phyloP scores from a whole-genome alignment of 2,329 filamentous ascomycete species.

The Pseudocercospora pini-densiflorae region DNA sequence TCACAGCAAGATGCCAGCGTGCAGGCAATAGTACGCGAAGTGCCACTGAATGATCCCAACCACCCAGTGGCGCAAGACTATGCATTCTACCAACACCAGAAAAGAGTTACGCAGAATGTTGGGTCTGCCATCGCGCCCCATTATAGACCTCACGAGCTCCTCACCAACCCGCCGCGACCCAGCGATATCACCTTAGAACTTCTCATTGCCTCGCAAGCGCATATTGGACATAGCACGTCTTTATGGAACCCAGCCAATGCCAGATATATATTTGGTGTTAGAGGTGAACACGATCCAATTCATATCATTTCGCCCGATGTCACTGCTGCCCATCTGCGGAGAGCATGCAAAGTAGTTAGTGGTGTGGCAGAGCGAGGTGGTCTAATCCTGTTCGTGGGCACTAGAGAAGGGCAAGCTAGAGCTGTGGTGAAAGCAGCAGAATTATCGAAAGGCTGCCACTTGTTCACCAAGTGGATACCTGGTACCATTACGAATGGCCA shows the following conservation, averaged over 20 bases:
- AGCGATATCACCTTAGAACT: conserved; percentile 88
- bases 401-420: conserved; percentile 77
- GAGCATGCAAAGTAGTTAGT: conserved; percentile 89
- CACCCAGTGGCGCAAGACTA: conserved; percentile 48
- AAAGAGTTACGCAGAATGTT: conserved; percentile 42
- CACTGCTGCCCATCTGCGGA: conserved; percentile 86
- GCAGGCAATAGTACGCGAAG: conserved; percentile 37
- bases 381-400: conserved; percentile 89
- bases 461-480: conserved; percentile 92
- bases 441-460: conserved; percentile 77
- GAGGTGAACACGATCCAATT: conserved; percentile 74
- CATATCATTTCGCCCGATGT: conserved; percentile 85
- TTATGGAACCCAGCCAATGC: conserved; percentile 95
- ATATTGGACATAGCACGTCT: conserved; percentile 88
- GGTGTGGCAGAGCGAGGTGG: conserved; percentile 83
- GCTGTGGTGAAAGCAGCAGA: conserved; percentile 81
- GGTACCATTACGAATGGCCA: conserved; percentile 92
- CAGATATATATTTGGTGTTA: conserved; percentile 89
- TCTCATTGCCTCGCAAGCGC: conserved; percentile 82
- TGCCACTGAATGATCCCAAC: conserved; percentile 39
- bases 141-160: conserved; percentile 69
- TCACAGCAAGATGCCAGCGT: conserved; percentile 5
- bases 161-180: conserved; percentile 73
- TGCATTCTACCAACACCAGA: conserved; percentile 48
- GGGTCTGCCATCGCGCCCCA: conserved; percentile 51